Evolutionary conservation across 768 basidiomycete species (phyloP).

Genomic region (Lyophyllum decastes): DNA sequence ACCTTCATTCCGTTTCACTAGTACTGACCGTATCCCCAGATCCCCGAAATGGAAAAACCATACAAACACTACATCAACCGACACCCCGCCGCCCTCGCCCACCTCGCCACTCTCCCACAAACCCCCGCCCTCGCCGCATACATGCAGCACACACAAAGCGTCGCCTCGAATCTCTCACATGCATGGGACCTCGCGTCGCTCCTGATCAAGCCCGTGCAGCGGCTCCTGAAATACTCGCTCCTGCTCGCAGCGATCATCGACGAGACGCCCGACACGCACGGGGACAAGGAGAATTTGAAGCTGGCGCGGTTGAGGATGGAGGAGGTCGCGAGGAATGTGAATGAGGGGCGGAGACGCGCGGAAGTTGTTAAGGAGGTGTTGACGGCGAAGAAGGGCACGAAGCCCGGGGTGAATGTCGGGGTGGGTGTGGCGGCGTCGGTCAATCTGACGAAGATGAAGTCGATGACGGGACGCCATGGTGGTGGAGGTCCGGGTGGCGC

Average conservation of each 20-base stretch:
- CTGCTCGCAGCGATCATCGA: constrained; percentile 77
- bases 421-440: constrained; percentile 56
- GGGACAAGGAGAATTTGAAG: constrained; percentile 61
- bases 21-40: constrained; percentile 37
- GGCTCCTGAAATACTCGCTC: constrained; percentile 91
- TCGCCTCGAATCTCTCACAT: constrained; percentile 74
- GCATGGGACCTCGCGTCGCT: constrained; percentile 93
- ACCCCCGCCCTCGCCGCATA: constrained; percentile 67
- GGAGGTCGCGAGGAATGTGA: constrained; percentile 73
- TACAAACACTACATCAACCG: constrained; percentile 83
- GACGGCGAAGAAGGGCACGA: constrained; percentile 34
- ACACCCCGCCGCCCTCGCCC: constrained; percentile 73
- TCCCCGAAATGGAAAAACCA: constrained; percentile 66
- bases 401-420: constrained; percentile 34
- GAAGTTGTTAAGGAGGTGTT: constrained; percentile 83
- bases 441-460: constrained; percentile 62
- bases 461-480: constrained; percentile 32
- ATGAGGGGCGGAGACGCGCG: constrained; percentile 72
- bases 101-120: constrained; percentile 46
- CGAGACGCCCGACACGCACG: constrained; percentile 69
- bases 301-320: constrained; percentile 63
- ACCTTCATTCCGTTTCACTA: constrained; percentile 8
- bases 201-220: constrained; percentile 97
- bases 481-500: constrained; percentile 7
- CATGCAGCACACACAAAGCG: constrained; percentile 61